Evolutionary conservation across 306 rosid species (phyloP), one percentile per base, ranked within the genome.

Genomic region (Sindora glabra): DNA sequence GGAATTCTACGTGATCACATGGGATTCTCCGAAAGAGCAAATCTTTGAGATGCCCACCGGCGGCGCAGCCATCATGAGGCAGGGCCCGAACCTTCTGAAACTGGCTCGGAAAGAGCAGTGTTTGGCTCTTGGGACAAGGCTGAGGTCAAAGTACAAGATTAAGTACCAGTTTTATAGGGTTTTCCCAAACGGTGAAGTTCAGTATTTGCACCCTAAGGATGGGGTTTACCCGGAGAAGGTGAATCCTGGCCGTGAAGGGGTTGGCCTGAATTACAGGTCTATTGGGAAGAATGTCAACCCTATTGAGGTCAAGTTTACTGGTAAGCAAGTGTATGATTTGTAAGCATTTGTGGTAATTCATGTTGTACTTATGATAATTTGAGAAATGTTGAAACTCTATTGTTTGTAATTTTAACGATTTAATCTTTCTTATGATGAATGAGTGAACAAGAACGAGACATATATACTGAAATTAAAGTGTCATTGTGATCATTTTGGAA

Each of bases 171-270:
- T 94, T 67, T 94, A 94, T 54, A 86, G 99, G 94, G 99, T 94
- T 8, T 94, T 94, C 64, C 99, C 99, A 6, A 94, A 84, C 49
- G 99, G 99, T 0, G 96, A 94, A 56, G 99, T 89, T 7, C 99
- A 94, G 64, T 94, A 94, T 49, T 73, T 94, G 87, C 98, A 92
- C 48, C 99, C 97, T 0, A 94, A 94, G 65, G 99, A 94, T 42
- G 99, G 99, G 2, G 98, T 92, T 2, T 94, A 94, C 77, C 99
- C 99, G 0, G 99, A 94, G 84, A 94, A 94, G 87, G 99, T 94
- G 15, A 94, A 94, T 79, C 81, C 95, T 0, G 99, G 97, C 23
- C 86, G 99, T 50, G 67, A 86, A 82, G 99, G 99, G 3, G 99
- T 89, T 25, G 99, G 97, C 0, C 50, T 0, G 79, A 94, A 94